Evolutionary conservation across 1,284 basidiomycete species (phyloP), one percentile per base, ranked within the genome.

Genomic region (Inonotus obliquus): DNA sequence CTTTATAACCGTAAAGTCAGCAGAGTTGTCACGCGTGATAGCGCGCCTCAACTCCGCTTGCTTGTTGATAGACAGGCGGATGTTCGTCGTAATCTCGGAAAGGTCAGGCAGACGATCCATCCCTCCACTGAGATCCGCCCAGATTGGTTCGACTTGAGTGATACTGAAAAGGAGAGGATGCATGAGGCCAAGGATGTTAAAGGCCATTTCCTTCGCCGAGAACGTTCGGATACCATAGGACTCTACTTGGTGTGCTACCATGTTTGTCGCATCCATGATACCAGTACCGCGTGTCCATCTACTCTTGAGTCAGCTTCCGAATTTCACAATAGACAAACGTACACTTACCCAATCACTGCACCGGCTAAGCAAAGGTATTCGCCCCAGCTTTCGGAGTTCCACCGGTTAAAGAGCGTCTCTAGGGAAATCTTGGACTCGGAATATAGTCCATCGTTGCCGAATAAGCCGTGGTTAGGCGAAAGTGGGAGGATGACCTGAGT

Each of bases 201-300:
- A 99, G 2, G 96, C 95, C 96, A 99, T 99, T 79, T 99, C 96
- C 79, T 98, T 98, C 54, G 96, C 91, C 2, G 94, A 97, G 86
- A 98, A 99, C 4, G 97, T 99, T 68, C 96, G 87, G 65, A 97
- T 92, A 68, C 97, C 96, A 66, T 94, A 85, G 67, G 89, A 85
- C 78, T 99, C 96, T 56, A 99, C 84, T 64, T 95, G 93, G 66
- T 97, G 92, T 48, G 97, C 94, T 60, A 98, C 89, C 58, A 92
- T 94, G 78, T 98, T 97, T 61, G 94, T 96, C 2, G 93, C 91
- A 63, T 86, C 89, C 96, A 99, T 99, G 61, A 99, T 80, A 66
- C 96, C 96, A n/a, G 97, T 99, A 53, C 96, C 96, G 68, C 95
- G 92, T 60, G 94, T 97, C 94, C 95, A 97, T 54, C 90, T 91